Conservation (phyloP, 768 basidiomycete species). For the Boletus subparvulus region DNA sequence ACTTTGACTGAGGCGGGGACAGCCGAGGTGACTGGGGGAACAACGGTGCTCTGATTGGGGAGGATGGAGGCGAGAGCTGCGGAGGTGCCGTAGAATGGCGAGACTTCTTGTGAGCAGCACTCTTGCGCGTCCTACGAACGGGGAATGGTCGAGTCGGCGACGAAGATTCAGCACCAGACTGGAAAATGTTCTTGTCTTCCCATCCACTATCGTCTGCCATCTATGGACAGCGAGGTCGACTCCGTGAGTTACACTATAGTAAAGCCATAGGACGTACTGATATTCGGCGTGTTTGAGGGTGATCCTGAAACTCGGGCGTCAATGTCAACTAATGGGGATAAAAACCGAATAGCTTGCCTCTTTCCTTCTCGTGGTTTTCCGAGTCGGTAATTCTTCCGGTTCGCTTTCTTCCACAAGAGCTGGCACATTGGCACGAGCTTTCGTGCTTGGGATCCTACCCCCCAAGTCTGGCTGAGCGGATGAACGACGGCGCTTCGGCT, state of each 20-base stretch:
- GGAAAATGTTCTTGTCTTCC: constrained; percentile 90
- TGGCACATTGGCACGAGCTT: constrained; percentile 39
- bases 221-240: constrained; percentile 18
- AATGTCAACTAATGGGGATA: not conserved
- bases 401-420: constrained; percentile 72
- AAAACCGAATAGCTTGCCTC: constrained; percentile 37
- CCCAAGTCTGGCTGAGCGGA: constrained; percentile 74
- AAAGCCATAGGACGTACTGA: constrained; percentile 43
- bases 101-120: constrained; percentile 44
- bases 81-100: constrained; percentile 75
- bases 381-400: constrained; percentile 57
- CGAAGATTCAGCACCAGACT: constrained; percentile 87
- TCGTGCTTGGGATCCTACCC: constrained; percentile 46
- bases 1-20: constrained; percentile 55
- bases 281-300: constrained; percentile 52
- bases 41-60: constrained; percentile 34
- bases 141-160: constrained; percentile 71
- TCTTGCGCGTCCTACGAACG: constrained; percentile 43
- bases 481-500: constrained; percentile 81
- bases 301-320: constrained; percentile 43
- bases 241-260: constrained; percentile 2
- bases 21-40: constrained; percentile 24
- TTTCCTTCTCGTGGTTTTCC: constrained; percentile 63
- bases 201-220: constrained; percentile 72
- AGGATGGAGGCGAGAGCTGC: constrained; percentile 45